phyloP scores from a whole-genome alignment of 805 yeast genomes.

The Hanseniaspora lindneri region DNA sequence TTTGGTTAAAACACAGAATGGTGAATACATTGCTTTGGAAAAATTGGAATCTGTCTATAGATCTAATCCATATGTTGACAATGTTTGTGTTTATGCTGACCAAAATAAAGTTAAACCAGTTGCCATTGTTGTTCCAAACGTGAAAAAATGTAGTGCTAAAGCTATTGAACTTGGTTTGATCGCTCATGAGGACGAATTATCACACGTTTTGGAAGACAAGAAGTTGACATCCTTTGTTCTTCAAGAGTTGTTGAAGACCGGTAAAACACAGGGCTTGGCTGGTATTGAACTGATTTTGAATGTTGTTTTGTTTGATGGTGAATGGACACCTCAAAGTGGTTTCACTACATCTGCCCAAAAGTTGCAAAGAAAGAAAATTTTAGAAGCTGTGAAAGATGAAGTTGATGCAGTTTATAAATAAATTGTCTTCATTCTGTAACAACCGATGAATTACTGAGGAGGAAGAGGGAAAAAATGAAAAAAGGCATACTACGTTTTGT shows the following conservation, averaged over 20 bases:
- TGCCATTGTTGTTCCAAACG: slow-evolving; percentile 79
- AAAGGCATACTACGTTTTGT: too few species aligned
- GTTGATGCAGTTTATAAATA: slow-evolving; percentile 38
- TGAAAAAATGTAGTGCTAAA: slow-evolving; percentile 47
- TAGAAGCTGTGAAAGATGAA: slow-evolving; percentile 50
- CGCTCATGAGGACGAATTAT: slow-evolving; percentile 38
- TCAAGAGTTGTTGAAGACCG: slow-evolving; percentile 57
- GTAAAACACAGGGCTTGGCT: slow-evolving; percentile 61
- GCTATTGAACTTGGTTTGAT: slow-evolving; percentile 46
- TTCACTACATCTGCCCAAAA: slow-evolving; percentile 92
- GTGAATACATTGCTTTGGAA: slow-evolving; percentile 95
- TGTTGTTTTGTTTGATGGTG: slow-evolving; percentile 67
- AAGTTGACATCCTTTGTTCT: slow-evolving; percentile 45
- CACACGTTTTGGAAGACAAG: slow-evolving; percentile 40
- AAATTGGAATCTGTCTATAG: slow-evolving; percentile 85
- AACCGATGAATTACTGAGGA: too few species aligned
- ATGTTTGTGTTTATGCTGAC: slow-evolving; percentile 91
- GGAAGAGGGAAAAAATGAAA: too few species aligned
- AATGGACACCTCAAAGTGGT: slow-evolving; percentile 97
- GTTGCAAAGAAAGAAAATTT: slow-evolving; percentile 83
- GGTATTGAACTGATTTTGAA: slow-evolving; percentile 82
- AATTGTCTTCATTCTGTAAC: too few species aligned
- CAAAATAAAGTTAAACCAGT: slow-evolving; percentile 77
- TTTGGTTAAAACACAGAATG: slow-evolving; percentile 87
- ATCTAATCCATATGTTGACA: slow-evolving; percentile 61